Evolutionary conservation across 1,139 yeast genomes (phyloP), one percentile per base, ranked within the genome.

Genomic region (Pichia sp.): DNA sequence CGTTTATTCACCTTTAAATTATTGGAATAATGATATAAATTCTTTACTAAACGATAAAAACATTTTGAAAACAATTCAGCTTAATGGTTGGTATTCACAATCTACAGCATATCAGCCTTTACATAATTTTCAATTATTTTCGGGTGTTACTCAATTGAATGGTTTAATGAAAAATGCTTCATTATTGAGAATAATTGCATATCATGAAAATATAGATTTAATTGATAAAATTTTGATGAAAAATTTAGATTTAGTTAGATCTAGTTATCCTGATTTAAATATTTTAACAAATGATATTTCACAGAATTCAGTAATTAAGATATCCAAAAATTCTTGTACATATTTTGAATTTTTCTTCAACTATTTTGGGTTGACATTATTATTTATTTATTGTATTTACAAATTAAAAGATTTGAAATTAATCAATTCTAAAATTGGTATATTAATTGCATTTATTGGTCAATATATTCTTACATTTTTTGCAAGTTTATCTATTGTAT

Each of bases 401-500:
- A 72, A 83, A 25, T 67, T 83, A 33, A 67, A 78, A 26, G 78
- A 79, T 52, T 66, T 75, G 45, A 76, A 76, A 43, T 70, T 78
- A 27, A 75, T 85, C 9, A 73, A 80, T 46, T 83, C 90, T 2
- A 75, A 74, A 56, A 44, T 71, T 2, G 90, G 92, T 0, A 66
- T 86, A 10, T 56, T 82, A 7, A 49, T 75, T n/a, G 90, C 89
- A 1, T 81, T 84, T 70, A 32, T 73, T 0, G 75, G 76, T 2
- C 81, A 83, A 54, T 61, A 74, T 1, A 39, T 66, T 0, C 60
- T 85, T 6, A 68, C 87, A 1, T 48, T 74, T 8, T 61, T 70
- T 10, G 67, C 81, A 1, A 71, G 86, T 0, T 74, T 79, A 1
- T 73, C 90, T 0, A 54, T 81, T 7, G 73, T 76, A 0, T 66